Base-by-base conservation (phyloP, 2,329 filamentous ascomycete species). In the Fusarium fracticaudum region DNA sequence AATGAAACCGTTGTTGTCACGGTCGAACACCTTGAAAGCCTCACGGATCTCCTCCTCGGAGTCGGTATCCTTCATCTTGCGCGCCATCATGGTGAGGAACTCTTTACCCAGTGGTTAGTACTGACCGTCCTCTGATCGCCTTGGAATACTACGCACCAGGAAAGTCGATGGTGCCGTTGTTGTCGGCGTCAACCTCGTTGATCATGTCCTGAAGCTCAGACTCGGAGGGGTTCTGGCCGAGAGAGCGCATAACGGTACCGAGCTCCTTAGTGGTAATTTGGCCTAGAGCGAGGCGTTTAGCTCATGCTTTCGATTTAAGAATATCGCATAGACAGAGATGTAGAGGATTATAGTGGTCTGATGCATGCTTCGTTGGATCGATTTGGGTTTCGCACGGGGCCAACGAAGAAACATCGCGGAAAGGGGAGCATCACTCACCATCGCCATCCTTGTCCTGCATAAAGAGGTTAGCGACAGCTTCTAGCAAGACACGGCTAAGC, bases 41-140 rank as follows among this genome's bases (percentile, higher is more conserved):
- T 96, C 94, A 79, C 94, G 91, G 78, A 96, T 96, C 84, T 96
- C 94, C 86, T 96, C 94, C 85, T 96, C 94, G 55, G 93, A 96
- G 82, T 96, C 94, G 77, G 94, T 96, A 80, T 96, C 94, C 88
- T 96, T 96, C 94, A 96, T 96, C 87, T 96, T 96, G 81, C 94
- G 91, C 69, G 94, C 94, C 94, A 96, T 96, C 94, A 96, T 96
- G 74, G 94, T 96, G 71, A 96, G 87, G 85, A 96, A 96, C 82
- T 96, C 94, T 96, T 80, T 50, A 29, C n/a, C 35, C 26, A 35
- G 40, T 18, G 67, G 73, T 79, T 66, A 79, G 75, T 70, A 55
- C 67, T 47, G 41, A 9, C 51, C 40, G 29, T 31, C 48, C 33
- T 55, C 15, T 26, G 33, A 29, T 33, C 45, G 14, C 20, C 20